phyloP scores from a whole-genome alignment of 805 yeast species.

The Saccharomycopsis guyanensis region DNA sequence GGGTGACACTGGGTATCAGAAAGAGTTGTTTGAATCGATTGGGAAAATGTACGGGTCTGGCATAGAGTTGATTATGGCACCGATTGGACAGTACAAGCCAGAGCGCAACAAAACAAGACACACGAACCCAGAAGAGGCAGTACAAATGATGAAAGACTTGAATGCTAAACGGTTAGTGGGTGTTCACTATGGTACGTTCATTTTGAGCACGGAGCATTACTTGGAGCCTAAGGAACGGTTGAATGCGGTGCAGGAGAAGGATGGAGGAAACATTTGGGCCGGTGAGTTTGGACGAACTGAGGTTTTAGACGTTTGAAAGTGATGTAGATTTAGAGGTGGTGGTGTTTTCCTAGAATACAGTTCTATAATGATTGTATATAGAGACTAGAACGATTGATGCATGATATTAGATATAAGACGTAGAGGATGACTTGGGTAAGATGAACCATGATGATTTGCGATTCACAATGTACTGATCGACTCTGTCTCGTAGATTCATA shows the following conservation, averaged over 20 bases:
- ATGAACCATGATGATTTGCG: too few species aligned
- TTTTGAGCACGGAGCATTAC: slow-evolving; percentile 80
- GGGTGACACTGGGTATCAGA: slow-evolving; percentile 90
- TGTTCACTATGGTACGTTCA: slow-evolving; percentile 95
- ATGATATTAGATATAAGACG: too few species aligned
- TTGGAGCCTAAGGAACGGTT: slow-evolving; percentile 70
- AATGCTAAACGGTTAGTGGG: slow-evolving; percentile 63
- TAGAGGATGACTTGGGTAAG: too few species aligned
- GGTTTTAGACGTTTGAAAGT: neutral
- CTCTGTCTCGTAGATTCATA: too few species aligned
- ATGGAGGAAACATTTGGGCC: slow-evolving; percentile 12
- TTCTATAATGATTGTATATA: too few species aligned
- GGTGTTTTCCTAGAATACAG: too few species aligned
- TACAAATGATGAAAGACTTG: slow-evolving; percentile 58
- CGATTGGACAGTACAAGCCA: slow-evolving; percentile 96
- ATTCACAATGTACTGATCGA: too few species aligned
- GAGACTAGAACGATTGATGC: too few species aligned
- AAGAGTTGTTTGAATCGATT: slow-evolving; percentile 63
- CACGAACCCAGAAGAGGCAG: slow-evolving; percentile 71
- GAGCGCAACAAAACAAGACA: slow-evolving; percentile 91
- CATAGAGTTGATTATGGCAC: slow-evolving; percentile 61
- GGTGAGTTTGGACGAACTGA: slow-evolving; percentile 16
- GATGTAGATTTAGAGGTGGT: neutral
- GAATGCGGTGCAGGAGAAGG: slow-evolving; percentile 38
- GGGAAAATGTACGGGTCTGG: slow-evolving; percentile 40